Evolutionary conservation across 2,329 filamentous ascomycete species (phyloP).

Genomic region (Fusarium sp.): DNA sequence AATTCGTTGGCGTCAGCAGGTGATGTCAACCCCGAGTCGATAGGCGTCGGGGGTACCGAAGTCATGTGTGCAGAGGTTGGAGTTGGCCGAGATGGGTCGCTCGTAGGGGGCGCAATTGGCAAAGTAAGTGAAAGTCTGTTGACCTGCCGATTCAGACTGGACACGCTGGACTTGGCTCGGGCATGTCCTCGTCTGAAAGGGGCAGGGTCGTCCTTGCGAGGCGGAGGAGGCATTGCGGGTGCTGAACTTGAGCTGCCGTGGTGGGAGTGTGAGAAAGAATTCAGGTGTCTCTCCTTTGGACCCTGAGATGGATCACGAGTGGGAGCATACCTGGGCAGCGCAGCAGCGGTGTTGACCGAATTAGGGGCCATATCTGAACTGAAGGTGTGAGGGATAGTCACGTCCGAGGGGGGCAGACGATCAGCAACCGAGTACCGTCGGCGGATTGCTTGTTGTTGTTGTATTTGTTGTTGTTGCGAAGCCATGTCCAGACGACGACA

Average conservation of each 20-base stretch:
- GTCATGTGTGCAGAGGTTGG: conserved; percentile 52
- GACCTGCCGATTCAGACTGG: conserved; percentile 54
- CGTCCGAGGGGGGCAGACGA: conserved; percentile 45
- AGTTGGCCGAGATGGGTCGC: conserved; percentile 60
- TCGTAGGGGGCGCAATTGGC: conserved; percentile 64
- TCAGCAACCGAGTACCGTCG: conserved; percentile 53
- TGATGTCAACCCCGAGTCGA: conserved; percentile 53
- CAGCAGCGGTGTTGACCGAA: conserved; percentile 10
- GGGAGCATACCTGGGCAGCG: conserved; percentile 24
- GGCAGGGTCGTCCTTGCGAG: conserved; percentile 50
- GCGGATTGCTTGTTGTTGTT: conserved; percentile 48
- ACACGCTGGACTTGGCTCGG: conserved; percentile 62
- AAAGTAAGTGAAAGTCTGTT: conserved; percentile 68
- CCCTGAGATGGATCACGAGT: conserved; percentile 23
- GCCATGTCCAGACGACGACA: conserved; percentile 44
- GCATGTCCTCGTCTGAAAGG: conserved; percentile 54
- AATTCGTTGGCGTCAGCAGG: conserved; percentile 70
- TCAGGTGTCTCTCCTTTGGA: conserved; percentile 20
- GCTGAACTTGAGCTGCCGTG: conserved; percentile 33
- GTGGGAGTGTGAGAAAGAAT: conserved; percentile 27
- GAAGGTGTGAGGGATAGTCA: conserved; percentile 38
- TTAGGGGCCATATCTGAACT: conserved; percentile 28
- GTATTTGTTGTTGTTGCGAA: conserved; percentile 37
- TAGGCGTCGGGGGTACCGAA: conserved; percentile 61
- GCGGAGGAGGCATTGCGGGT: conserved; percentile 49